Base-by-base conservation (phyloP, 805 yeast species). In the Wickerhamomyces alni region DNA sequence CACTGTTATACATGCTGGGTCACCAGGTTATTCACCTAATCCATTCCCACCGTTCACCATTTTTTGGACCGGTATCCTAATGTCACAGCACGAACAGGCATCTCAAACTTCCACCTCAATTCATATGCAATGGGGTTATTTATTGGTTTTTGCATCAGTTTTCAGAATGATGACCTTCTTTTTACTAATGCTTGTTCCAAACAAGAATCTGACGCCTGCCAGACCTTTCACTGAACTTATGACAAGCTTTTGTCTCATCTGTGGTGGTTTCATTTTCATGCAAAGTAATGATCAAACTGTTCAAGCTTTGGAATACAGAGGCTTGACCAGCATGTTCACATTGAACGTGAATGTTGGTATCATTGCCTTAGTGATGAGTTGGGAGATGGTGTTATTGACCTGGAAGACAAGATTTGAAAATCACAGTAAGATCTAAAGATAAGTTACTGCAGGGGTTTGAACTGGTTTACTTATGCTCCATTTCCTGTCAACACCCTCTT, bases 1-100 rank as follows among this genome's bases (percentile, higher is more conserved):
- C 13, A 39, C 42, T 27, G 61, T 54, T 8, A 57, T 55, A 17
- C 54, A 53, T 37, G 66, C 65, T 4, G 70, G 72, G 11, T 62
- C 82, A 1, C 89, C 89, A 2, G 94, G 94, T 0, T 85, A 68
- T 59, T 82, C 95, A 1, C 89, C 95, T 47, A 93, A 93, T 58
- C 97, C 97, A 26, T 87, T 93, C 75, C 97, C 98, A 3, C 80
- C 86, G 1, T 75, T 93, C 48, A 87, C 94, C 2, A 85, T 93
- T 26, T 93, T 86, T 65, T 93, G 96, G 95, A 93, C 98, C 1
- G 99, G 99, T 22, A 72, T 82, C 12, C 70, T 93, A 45, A 93
- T 93, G 99, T 88, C 97, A 2, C 87, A 83, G 61, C 99, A 93
- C 62, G 80, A 78, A 30, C 99, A 93, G 62, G 84, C 89, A 6